Evolutionary conservation across 2,329 filamentous ascomycete genomes (phyloP), one percentile per base, ranked within the genome.

Genomic region (Coniochaeta sp.): DNA sequence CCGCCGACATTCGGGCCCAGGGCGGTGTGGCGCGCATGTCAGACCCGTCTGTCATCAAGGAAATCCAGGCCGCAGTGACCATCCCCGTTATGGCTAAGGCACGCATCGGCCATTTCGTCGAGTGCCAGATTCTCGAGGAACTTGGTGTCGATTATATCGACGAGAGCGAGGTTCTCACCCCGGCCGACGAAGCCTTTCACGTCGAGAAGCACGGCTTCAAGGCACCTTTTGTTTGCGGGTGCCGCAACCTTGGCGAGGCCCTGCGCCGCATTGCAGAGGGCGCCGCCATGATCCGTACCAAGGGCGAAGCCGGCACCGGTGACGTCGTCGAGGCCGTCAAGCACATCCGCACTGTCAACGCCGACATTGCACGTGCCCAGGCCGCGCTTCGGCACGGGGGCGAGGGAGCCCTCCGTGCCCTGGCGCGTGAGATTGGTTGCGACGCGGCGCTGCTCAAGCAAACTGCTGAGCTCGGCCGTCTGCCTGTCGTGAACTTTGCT

Each of bases 21-120:
- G 95, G 95, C 68, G 95, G 95, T 71, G 95, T 99, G 24, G 92
- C 92, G 14, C 89, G 95, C 76, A 99, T 99, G 95, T 95, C 90
- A 1, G 93, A 98, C 78, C 95, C 95, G 1, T 80, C 83, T 68
- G 90, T 97, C 85, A 98, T 98, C 82, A 89, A 89, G 77, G 90
- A 93, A 75, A 98, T 99, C 74, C 96, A 97, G 86, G 86, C 83
- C 3, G 88, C 92, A 44, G 95, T 98, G 55, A 98, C 93, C 59
- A 97, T 98, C 69, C 95, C 95, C 68, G 95, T 99, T 75, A 98
- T 99, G 95, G 95, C 95, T 65, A 99, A 99, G 80, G 93, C 93
- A 26, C 86, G 95, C 72, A 99, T 98, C 73, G 95, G 95, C 40
- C 95, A 99, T 79, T 93, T 97, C 67, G 93, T 97, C 69, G 95